Conservation (phyloP, 1,139 yeast species). For the Yamadazyma trypodendri region DNA sequence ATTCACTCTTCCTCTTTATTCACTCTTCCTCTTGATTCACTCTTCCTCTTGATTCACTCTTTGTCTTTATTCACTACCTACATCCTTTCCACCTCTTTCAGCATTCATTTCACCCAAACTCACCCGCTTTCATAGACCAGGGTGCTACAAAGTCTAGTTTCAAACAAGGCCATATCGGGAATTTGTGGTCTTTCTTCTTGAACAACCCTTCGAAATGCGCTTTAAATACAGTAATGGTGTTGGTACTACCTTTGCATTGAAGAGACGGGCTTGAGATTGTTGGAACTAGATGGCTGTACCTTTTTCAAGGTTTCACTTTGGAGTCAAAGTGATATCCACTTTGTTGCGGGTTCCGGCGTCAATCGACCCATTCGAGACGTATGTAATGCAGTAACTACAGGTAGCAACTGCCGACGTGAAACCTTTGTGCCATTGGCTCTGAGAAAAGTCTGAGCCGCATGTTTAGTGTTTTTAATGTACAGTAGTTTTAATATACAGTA, state of each 20-base stretch:
- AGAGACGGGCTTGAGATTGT: slow-evolving; percentile 8
- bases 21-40: too few relatives aligned
- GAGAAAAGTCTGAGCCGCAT: not conserved
- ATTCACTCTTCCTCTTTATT: too few relatives aligned
- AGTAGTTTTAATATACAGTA: too few relatives aligned
- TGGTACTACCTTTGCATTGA: slow-evolving; percentile 9
- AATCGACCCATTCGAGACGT: slow-evolving; percentile 69
- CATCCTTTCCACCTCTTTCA: too few relatives aligned
- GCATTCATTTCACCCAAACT: too few relatives aligned
- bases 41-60: too few relatives aligned
- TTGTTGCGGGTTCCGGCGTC: slow-evolving; percentile 87
- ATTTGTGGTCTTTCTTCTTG: slow-evolving; percentile 4
- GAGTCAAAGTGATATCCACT: slow-evolving; percentile 68
- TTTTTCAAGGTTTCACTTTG: too few relatives aligned
- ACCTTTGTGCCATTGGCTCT: too few relatives aligned
- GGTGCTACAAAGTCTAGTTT: slow-evolving; percentile 13
- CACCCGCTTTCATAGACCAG: slow-evolving; percentile 7
- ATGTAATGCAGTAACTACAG: slow-evolving; percentile 75
- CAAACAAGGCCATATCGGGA: slow-evolving; percentile 6
- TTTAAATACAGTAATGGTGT: slow-evolving; percentile 7
- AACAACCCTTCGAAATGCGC: slow-evolving; percentile 6
- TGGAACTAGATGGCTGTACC: not conserved
- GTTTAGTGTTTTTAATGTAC: too few relatives aligned
- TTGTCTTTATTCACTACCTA: too few relatives aligned
- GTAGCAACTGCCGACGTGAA: too few relatives aligned